A percentile compares a stretch with the other conserved stretches of the same genome.
Evolutionary conservation across 2,329 filamentous ascomycete species (phyloP).

Genomic region (Aspergillus niger): DNA sequence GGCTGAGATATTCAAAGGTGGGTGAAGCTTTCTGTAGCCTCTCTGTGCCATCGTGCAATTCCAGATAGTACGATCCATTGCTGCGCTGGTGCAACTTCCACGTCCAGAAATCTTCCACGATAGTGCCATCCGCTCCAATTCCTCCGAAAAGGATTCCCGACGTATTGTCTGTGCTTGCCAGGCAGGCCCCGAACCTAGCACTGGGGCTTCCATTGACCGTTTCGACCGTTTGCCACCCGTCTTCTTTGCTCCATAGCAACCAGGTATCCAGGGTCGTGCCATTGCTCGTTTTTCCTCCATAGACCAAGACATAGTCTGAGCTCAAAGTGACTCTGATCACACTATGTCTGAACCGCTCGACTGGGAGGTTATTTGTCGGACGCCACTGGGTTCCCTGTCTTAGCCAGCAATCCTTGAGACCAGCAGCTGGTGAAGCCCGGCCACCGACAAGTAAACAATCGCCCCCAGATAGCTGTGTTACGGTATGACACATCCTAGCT

Average conservation of each 20-base stretch:
- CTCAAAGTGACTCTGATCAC: constrained; percentile 51
- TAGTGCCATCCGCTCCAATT: constrained; percentile 63
- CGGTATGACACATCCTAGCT: constrained; percentile 71
- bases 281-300: constrained; percentile 62
- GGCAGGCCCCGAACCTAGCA: constrained; percentile 59
- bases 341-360: constrained; percentile 75
- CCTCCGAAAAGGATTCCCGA: constrained; percentile 72
- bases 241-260: constrained; percentile 54
- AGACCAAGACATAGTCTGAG: constrained; percentile 55
- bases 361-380: constrained; percentile 64
- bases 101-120: constrained; percentile 64
- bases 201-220: constrained; percentile 41
- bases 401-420: constrained; percentile 75
- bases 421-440: constrained; percentile 70
- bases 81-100: constrained; percentile 60
- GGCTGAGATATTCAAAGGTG: constrained; percentile 35
- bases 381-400: constrained; percentile 66
- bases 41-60: constrained; percentile 30
- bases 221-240: constrained; percentile 54
- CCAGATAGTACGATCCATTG: constrained; percentile 30
- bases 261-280: constrained; percentile 54
- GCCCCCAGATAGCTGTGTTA: constrained; percentile 63
- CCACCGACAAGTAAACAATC: constrained; percentile 73
- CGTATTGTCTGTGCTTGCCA: constrained; percentile 45
- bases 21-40: constrained; percentile 27